Evolutionary conservation across 2,329 filamentous ascomycete species (phyloP), one percentile per base, ranked within the genome.

Genomic region (Knufia fluminis): DNA sequence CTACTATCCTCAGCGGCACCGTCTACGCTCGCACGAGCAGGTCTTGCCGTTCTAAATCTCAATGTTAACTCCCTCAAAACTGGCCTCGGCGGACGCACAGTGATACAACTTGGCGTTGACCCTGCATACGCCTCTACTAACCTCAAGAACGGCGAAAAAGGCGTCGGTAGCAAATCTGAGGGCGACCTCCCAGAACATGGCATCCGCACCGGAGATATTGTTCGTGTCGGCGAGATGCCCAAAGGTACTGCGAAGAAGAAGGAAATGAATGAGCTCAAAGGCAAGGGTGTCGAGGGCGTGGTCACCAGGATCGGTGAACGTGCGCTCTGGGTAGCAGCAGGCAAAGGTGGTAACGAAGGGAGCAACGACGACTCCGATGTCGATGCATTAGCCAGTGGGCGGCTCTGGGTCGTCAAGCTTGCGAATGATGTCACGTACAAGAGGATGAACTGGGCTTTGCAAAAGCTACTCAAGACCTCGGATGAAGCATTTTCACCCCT

Each of bases 21-120:
- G 43, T 68, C 64, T 14, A 62, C 65, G 7, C 63, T 65, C 20
- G 63, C 67, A 2, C 64, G 66, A 20, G 70, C 69, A 0, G 67
- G 69, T 1, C 58, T 67, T 1, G 70, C 69, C 2, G 61, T 70
- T 3, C 66, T 69, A 35, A 68, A 67, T 3, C 58, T 72, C 14
- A 67, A 70, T 26, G 71, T 94, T 28, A 72, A 77, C 9, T 83
- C 85, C 16, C 85, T 86, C 62, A 83, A 90, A 24, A 98, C 92
- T 0, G 92, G 92, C 0, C 74, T 96, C 32, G 92, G 90, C 14
- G 92, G 92, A n/a, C 86, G 88, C 56, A 88, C 86, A 0, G 84
- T 98, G 1, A 71, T 96, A 2, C 90, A 96, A 65, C 79, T 98
- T 4, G 72, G 70, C 1, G 66, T 69, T 1, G 91, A 96, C 61